Base-by-base conservation (phyloP, 352 stramenopile species). In the Phytophthora megakarya region DNA sequence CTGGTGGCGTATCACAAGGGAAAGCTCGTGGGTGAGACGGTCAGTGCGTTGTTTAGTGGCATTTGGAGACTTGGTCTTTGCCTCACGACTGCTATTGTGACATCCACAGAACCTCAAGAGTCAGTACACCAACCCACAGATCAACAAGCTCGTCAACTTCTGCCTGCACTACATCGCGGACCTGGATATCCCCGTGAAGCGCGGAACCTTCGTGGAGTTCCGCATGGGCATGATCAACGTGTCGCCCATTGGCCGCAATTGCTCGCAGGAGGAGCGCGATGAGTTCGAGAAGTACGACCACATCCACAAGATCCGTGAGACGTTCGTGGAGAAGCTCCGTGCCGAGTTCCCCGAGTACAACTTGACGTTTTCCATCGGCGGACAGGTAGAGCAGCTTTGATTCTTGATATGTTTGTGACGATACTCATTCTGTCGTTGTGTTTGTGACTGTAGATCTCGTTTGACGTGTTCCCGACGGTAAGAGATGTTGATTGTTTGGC, bases 221-320 rank as follows among this genome's bases (percentile, higher is more conserved):
- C 90, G 97, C 60, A 98, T 95, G 72, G 97, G 97, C 8, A 99
- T 99, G 97, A 93, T 99, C 61, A 99, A 99, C 82, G 96, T 99
- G 65, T 99, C 94, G 54, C 97, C 97, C 30, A 99, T 99, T 66
- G 97, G 97, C 46, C 91, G 97, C 43, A 98, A 99, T 84, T 99
- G 97, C 84, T 98, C 94, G 47, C 92, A 97, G 60, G 92, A 98
- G 52, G 97, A 99, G 84, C 90, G 97, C 47, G 93, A 99, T 66
- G 97, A 94, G 33, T 99, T 99, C 64, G 97, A 99, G 81, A 80
- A 97, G 67, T 99, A 98, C 76, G 97, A 99, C 77, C 80, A 98
- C 62, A 88, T 93, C 32, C 79, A 96, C 76, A 85, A 93, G 71
- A 80, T 99, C 63, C 92, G 97, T 47, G 93, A 97, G 73, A 96